Evolutionary conservation across 495 filamentous ascomycete species (phyloP), one percentile per base, ranked within the genome.

Genomic region (Neurospora tetraspora): DNA sequence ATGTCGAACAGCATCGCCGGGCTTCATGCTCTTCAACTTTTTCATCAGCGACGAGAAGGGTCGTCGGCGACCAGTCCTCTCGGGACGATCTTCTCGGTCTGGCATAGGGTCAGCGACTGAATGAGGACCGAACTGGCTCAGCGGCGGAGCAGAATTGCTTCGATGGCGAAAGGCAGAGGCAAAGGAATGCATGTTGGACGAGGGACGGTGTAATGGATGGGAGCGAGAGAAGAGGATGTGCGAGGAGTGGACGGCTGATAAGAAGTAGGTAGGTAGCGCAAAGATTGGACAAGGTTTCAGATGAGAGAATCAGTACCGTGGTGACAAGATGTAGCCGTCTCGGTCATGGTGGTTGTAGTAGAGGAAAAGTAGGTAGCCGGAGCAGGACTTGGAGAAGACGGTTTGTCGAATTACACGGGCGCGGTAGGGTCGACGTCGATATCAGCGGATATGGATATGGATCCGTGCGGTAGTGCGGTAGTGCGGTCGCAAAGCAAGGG

Each of bases 41-140:
- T 95, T 97, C 89, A 99, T 93, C 91, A 94, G 94, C 59, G 88
- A 91, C 31, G 94, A 89, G 81, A 99, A 98, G 6, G 95, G 95
- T 69, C 91, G 90, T 70, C 94, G 91, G 71, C 93, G 91, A 53
- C 82, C 83, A 43, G 27, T 65, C 53, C 53, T 65, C 53, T 65
- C 53, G 27, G 77, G 72, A 39, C 86, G 86, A 71, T 81, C 85
- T 77, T 80, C 70, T 70, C 82, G 80, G 71, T 83, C 83, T 83
- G 77, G 37, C 74, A 79, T 80, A 65, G 53, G 70, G 72, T 80
- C 73, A 78, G 75, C 70, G 23, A 68, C 70, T 68, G 31, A 27
- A 18, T 59, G 27, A 34, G 47, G 39, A 61, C 77, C 74, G 75
- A 77, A 74, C 20, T 43, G 39, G 61, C 53, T 40, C 37, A 70